These are phyloP conservation scores for Pseudogymnoascus sp. DNA, from an alignment of 2,329 filamentous ascomycete species.

Conservation along the genomic window DNA sequence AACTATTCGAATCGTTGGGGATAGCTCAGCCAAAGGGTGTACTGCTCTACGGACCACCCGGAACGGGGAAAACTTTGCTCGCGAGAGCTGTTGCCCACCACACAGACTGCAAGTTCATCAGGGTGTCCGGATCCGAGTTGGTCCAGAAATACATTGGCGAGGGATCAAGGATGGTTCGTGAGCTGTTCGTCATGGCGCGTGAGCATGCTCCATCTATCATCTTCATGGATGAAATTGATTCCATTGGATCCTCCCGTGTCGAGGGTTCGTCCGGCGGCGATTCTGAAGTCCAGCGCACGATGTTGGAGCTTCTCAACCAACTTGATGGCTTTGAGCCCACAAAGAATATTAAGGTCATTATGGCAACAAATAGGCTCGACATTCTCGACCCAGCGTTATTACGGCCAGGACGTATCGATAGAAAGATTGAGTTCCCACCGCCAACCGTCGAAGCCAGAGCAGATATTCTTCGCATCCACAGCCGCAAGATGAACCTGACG, in stretches of 20 bases:
- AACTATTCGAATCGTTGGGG: slow-evolving; percentile 97
- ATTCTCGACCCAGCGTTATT: slow-evolving; percentile 93
- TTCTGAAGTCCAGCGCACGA: slow-evolving; percentile 95
- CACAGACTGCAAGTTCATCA: slow-evolving; percentile 98
- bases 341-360: slow-evolving; percentile 99
- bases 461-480: slow-evolving; percentile 96
- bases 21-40: slow-evolving; percentile 98
- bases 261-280: slow-evolving; percentile 93
- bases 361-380: slow-evolving; percentile 97
- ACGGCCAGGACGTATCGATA: slow-evolving; percentile 93
- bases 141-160: slow-evolving; percentile 99
- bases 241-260: slow-evolving; percentile 92
- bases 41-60: slow-evolving; percentile 88
- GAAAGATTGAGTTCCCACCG: slow-evolving; percentile 98
- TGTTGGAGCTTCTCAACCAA: slow-evolving; percentile 97
- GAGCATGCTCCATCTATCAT: slow-evolving; percentile 98
- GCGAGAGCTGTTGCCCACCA: slow-evolving; percentile 95
- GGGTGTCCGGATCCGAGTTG: slow-evolving; percentile 89
- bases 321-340: slow-evolving; percentile 97
- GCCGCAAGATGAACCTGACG: slow-evolving; percentile 96
- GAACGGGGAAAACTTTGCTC: slow-evolving; percentile 93
- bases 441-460: slow-evolving; percentile 93
- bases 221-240: slow-evolving; percentile 99
- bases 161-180: slow-evolving; percentile 94
- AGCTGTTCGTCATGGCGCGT: slow-evolving; percentile 97